Conservation (phyloP, 2,329 filamentous ascomycete species). For the Trichoderma atroviride region DNA sequence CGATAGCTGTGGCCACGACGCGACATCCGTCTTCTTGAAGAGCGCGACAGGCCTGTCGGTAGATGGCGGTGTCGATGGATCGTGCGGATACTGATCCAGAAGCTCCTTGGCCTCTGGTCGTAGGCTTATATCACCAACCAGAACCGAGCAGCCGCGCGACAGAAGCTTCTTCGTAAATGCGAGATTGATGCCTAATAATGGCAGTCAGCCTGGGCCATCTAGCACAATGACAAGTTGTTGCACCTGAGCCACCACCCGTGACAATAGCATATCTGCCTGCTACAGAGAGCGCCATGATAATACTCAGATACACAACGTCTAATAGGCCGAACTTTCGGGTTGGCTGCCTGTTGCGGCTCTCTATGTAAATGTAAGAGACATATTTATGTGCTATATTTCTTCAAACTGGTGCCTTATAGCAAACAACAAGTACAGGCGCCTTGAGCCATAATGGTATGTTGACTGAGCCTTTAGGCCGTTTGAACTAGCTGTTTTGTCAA, state of each 20-base stretch:
- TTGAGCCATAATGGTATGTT: not conserved
- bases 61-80: not conserved
- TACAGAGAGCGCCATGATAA: not conserved
- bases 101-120: not conserved
- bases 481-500: not conserved
- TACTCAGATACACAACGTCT: not conserved
- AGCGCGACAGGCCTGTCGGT: not conserved
- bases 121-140: not conserved
- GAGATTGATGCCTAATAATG: not conserved
- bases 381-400: not conserved
- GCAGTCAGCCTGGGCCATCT: not conserved
- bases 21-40: not conserved
- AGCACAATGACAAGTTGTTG: not conserved
- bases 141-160: constrained; percentile 3
- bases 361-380: not conserved
- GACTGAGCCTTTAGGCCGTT: not conserved
- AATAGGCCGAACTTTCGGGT: not conserved
- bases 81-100: not conserved
- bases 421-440: not conserved
- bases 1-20: constrained; percentile 4
- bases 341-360: not conserved
- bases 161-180: constrained; percentile 5
- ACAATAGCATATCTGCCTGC: not conserved
- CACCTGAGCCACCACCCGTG: not conserved
- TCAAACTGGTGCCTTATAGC: not conserved